Evolutionary conservation across 1,284 basidiomycete genomes (phyloP).

Genomic region (Paramarasmius palmivorus): DNA sequence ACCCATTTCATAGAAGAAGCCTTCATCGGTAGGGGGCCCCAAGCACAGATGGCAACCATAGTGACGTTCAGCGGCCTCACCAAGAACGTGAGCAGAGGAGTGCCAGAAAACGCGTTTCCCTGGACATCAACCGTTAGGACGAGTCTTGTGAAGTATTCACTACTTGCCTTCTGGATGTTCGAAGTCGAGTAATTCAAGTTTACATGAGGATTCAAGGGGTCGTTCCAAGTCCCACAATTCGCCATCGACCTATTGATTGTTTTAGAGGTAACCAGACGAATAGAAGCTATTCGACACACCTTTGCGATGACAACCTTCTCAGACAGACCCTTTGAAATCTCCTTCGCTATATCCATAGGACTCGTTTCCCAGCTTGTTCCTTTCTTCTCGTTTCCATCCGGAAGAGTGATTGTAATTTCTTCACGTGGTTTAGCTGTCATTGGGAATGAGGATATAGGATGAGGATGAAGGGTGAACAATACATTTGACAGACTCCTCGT

Average conservation of each 20-base stretch:
- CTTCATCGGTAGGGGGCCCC: conserved; percentile 96
- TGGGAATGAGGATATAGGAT: background rate
- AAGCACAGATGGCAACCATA: conserved; percentile 98
- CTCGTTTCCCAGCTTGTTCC: conserved; percentile 96
- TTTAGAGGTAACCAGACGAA: background rate
- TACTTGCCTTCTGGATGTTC: conserved; percentile 86
- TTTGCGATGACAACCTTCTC: conserved; percentile 95
- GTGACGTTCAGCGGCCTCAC: conserved; percentile 95
- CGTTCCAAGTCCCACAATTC: conserved; percentile 94
- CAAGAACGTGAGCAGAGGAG: conserved; percentile 98
- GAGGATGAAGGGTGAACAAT: conserved; percentile 11
- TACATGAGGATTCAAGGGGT: conserved; percentile 83
- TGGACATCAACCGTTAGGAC: conserved; percentile 27
- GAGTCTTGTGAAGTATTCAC: background rate
- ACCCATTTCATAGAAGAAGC: conserved; percentile 99
- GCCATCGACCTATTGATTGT: conserved; percentile 71
- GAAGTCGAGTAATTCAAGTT: conserved; percentile 90
- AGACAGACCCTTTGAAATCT: conserved; percentile 85
- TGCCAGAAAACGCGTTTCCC: conserved; percentile 99
- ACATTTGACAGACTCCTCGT: conserved; percentile 84
- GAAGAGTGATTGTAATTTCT: conserved; percentile 85
- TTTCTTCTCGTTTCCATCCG: conserved; percentile 83
- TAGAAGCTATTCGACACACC: conserved; percentile 39
- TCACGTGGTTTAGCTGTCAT: conserved; percentile 78
- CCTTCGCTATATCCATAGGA: conserved; percentile 89